Base-by-base conservation (phyloP, 495 filamentous ascomycete species). In the Cenococcum geophilum region DNA sequence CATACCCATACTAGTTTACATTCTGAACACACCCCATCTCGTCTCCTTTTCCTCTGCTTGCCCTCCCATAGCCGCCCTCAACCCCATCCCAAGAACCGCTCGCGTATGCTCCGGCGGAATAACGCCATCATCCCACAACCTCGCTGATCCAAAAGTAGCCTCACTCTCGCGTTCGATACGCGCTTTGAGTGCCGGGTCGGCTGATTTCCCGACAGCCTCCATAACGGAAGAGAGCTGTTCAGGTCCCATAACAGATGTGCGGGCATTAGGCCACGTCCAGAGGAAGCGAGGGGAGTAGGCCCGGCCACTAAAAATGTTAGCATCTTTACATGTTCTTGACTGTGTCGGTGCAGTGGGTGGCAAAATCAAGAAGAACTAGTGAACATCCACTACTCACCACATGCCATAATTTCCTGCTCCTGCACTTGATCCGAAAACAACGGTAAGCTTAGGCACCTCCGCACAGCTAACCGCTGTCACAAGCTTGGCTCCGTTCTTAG, bases 211-310 rank as follows among this genome's bases (percentile, higher is more conserved):
- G 0, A 98, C 95, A 1, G 92, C 86, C 75, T 91, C 86, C 93
- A 98, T 98, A 37, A 98, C 93, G 4, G 86, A 81, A 1, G 86
- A 87, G 16, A 98, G 79, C 76, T 98, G 93, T 77, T 97, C 92
- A 20, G 86, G 82, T 40, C 93, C 93, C 93, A 98, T 98, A 59
- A 98, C 93, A 8, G 88, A 89, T 62, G 96, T 92, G 67, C 88
- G 86, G 20, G 93, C 90, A 68, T 95, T 96, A 14, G 93, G 95
- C 93, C 93, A 98, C 84, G 93, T 95, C 85, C 89, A 98, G 58
- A 98, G 75, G 70, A 98, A 87, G 12, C 92, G 78, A 0, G 93
- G 93, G 4, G 83, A 83, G 75, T 97, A 98, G 1, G 93, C 95
- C 47, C 93, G 85, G n/a, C 93, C 93, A 75, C 91, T 85, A 60